Conservation (phyloP, 2,329 filamentous ascomycete genomes). For the Penicillium sp. region DNA sequence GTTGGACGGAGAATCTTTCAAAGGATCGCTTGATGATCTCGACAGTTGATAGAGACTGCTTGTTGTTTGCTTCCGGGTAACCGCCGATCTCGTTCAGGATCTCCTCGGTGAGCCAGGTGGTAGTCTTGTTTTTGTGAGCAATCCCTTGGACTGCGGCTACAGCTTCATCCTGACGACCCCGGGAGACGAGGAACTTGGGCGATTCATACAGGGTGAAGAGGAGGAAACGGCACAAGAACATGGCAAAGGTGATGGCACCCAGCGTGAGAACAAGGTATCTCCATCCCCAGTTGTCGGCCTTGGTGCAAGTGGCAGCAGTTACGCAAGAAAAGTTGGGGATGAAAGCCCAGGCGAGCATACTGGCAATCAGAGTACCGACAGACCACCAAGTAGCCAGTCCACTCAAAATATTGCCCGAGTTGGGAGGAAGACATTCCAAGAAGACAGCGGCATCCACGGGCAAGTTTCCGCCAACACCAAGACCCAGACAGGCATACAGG, state of each 20-base stretch:
- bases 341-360: conserved; percentile 64
- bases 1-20: conserved; percentile 61
- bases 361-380: conserved; percentile 67
- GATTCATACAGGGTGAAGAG: conserved; percentile 75
- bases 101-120: conserved; percentile 72
- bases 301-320: conserved; percentile 30
- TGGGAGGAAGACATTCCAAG: conserved; percentile 73
- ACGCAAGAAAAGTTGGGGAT: conserved; percentile 60
- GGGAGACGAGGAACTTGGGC: conserved; percentile 73
- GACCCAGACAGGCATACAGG: conserved; percentile 57
- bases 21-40: conserved; percentile 58
- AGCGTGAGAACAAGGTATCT: conserved; percentile 64
- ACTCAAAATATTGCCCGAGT: conserved; percentile 67
- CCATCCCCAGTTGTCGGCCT: conserved; percentile 62
- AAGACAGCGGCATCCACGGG: conserved; percentile 55
- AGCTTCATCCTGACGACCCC: conserved; percentile 71
- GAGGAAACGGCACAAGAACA: conserved; percentile 71
- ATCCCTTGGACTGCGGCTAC: conserved; percentile 75
- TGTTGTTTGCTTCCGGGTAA: conserved; percentile 39
- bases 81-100: conserved; percentile 54
- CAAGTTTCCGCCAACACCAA: conserved; percentile 65
- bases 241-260: conserved; percentile 63
- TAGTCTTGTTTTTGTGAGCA: conserved; percentile 62
- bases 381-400: conserved; percentile 86
- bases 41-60: conserved; percentile 38